Conservation (phyloP, 2,329 filamentous ascomycete species). For the Alternaria infectoria region DNA sequence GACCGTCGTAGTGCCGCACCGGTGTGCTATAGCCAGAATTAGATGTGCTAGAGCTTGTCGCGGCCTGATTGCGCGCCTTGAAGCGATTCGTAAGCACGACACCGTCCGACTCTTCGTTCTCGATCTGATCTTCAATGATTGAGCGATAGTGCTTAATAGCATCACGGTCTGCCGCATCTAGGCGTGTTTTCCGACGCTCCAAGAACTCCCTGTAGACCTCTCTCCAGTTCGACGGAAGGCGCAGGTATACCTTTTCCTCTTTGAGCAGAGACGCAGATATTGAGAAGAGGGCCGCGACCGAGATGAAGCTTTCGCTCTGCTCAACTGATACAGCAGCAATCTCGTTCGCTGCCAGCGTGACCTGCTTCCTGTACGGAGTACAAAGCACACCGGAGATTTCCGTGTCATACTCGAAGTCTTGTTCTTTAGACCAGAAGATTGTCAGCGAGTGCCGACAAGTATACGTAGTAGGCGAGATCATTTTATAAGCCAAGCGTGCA, state of each 20-base stretch:
- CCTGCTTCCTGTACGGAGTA: constrained; percentile 52
- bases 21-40: constrained; percentile 42
- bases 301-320: constrained; percentile 87
- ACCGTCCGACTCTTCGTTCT: constrained; percentile 58
- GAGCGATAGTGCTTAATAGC: constrained; percentile 71
- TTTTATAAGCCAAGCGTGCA: constrained; percentile 69
- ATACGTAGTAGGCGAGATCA: constrained; percentile 76
- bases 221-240: constrained; percentile 80
- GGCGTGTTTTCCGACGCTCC: constrained; percentile 70
- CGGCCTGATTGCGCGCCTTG: constrained; percentile 53
- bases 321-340: constrained; percentile 75
- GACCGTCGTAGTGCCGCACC: constrained; percentile 44
- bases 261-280: constrained; percentile 78
- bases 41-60: constrained; percentile 30
- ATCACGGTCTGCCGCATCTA: constrained; percentile 73
- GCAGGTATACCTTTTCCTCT: constrained; percentile 83
- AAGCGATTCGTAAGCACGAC: constrained; percentile 80
- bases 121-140: constrained; percentile 71
- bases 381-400: constrained; percentile 53
- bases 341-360: constrained; percentile 74
- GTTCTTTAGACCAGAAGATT: constrained; percentile 79
- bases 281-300: constrained; percentile 81
- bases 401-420: constrained; percentile 58
- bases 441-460: constrained; percentile 77
- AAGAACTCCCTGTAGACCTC: constrained; percentile 84